Base-by-base conservation (phyloP, 1,139 yeast species). In the Spathaspora jeffriesii region DNA sequence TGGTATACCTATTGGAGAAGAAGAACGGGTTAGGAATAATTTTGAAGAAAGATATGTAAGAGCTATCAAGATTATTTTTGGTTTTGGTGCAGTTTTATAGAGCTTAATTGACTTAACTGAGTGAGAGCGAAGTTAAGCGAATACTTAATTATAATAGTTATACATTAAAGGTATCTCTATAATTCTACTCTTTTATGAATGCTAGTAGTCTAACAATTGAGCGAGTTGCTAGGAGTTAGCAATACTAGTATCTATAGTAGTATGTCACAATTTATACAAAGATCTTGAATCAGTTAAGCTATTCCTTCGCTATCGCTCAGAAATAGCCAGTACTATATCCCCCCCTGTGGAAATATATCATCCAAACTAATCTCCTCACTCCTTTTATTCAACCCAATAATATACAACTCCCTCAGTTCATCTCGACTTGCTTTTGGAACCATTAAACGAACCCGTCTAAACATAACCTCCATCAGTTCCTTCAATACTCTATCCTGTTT, bases 1-100 rank as follows among this genome's bases (percentile, higher is more conserved):
- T 20, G 97, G 97, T n/a, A 85, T 93, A 44, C 99, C 99, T 18
- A 76, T 93, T 42, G 99, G 98, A n/a, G 95, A 95, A 63, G 98
- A 93, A 65, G 99, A 93, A 49, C 76, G 87, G 49, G 97, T 89
- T 39, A 81, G 84, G 61, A 80, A 76, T 41, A 93, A 93, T 67
- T 93, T 95, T 62, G 91, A 90, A 57, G 91, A 88, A 53, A 88
- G 90, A 66, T 93, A 93, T 64, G 84, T 92, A 49, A 84, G 85
- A 65, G 81, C 96, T 9, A 91, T 93, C 62, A 93, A 91, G 73
- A 63, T 90, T 41, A 87, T 97, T 0, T 93, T 93, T 67, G 98
- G 99, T 1, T 92, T 88, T 65, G 98, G 95, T 18, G 88, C 90
- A n/a, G 91, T 87, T 13, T 70, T 86, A 52, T 84, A 69, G 54